Base-by-base conservation (phyloP, 257 asterid species). In the Lycium ferocissimum region DNA sequence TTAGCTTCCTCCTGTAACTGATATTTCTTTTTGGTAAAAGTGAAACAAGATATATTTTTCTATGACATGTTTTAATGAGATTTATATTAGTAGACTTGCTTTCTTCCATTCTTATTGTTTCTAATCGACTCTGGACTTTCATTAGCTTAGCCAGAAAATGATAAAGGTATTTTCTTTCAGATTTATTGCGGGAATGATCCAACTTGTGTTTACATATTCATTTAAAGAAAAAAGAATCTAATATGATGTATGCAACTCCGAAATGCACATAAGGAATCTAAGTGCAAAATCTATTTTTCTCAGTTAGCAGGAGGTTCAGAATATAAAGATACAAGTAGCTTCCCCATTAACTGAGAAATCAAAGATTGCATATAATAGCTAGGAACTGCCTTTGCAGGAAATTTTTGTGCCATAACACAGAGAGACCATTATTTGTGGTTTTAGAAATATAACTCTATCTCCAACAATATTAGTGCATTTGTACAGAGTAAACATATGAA, bases 21-120 rank as follows among this genome's bases (percentile, higher is more conserved):
- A 76, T 76, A 76, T 53, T 76, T 53, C 65, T 53, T 76, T 26
- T 53, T 76, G 9, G 65, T 76, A 51, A 51, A 75, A 76, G 62
- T 76, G 62, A 75, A 75, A 20, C n/a, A 73, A 20, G 6, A 26
- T 76, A 22, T 76, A 22, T 51, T 47, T 3, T 49, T 75, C 7
- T 75, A 49, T 22, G 61, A n/a, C 80, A 45, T 72, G 80, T 37
- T 73, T 73, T 47, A 26, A 2, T 45, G 69, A 62, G 69, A 9
- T n/a, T 62, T 62, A 62, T 62, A 62, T 20, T 22, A 22, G 70
- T 62, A 62, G 70, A 22, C 15, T 63, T 79, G 20, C 69, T 56
- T 54, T 57, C 53, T 15, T 22, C 58, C 81, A 18, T 75, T 47
- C 35, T 26, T 26, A 26, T 45, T 47, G 62, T 49, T 75, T 75